A percentile compares a stretch with the other conserved stretches of the same genome.
Evolutionary conservation across 192 early-diverging fungal genomes (phyloP).

Genomic region (Mortierella claussenii): DNA sequence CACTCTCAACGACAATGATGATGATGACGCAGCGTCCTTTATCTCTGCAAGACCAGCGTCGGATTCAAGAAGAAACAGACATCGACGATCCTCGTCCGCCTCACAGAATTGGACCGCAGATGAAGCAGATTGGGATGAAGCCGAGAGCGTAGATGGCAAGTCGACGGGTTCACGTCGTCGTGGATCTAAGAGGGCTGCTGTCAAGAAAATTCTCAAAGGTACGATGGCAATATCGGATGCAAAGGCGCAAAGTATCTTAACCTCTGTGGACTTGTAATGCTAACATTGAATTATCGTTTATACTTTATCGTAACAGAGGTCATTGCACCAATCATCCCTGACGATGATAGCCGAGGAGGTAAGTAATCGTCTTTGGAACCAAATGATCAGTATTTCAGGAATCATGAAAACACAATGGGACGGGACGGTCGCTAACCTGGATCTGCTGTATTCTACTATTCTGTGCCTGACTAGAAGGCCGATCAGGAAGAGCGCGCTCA

Average conservation of each 20-base stretch:
- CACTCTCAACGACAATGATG: slow-evolving; percentile 27
- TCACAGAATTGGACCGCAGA: slow-evolving; percentile 47
- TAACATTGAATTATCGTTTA: no score
- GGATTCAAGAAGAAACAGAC: slow-evolving; percentile 23
- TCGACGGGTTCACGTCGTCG: slow-evolving; percentile 1
- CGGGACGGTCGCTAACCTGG: no score
- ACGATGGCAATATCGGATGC: neutral
- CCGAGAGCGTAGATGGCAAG: slow-evolving; percentile 19
- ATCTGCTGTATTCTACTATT: no score
- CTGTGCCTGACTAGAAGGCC: neutral
- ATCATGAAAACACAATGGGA: neutral
- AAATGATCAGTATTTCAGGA: neutral
- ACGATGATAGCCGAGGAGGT: slow-evolving; percentile 20
- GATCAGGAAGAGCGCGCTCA: slow-evolving; percentile 30
- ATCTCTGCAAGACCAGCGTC: slow-evolving; percentile 31
- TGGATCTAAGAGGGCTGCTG: slow-evolving; percentile 7
- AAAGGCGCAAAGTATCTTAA: no score
- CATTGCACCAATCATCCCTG: slow-evolving; percentile 16
- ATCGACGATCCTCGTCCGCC: slow-evolving; percentile 24
- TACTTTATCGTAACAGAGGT: no score
- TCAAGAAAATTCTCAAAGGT: slow-evolving; percentile 39
- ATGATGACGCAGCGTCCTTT: slow-evolving; percentile 35
- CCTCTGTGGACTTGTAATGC: no score
- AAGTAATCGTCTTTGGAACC: neutral
- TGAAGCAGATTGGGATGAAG: slow-evolving; percentile 36